Evolutionary conservation across 2,329 filamentous ascomycete species (phyloP).

Genomic region (Trichoderma citrinoviride): DNA sequence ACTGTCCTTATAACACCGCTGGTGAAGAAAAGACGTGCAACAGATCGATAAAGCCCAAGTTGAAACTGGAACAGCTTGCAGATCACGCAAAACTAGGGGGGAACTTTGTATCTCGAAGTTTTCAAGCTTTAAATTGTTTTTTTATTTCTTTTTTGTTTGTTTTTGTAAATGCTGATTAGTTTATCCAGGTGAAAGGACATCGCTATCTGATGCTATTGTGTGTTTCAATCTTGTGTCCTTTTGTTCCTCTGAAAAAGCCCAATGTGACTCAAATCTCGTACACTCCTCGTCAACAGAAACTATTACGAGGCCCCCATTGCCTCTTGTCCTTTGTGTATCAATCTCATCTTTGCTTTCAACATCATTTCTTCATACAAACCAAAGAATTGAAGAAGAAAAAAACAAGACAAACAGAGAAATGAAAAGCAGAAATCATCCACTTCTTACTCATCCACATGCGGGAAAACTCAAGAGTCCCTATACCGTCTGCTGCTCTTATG

Average conservation of each 20-base stretch:
- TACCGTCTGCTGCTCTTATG: constrained; percentile 5
- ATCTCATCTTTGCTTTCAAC: too few relatives aligned
- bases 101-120: neutral
- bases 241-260: neutral
- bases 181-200: constrained; percentile 1
- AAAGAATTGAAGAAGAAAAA: neutral
- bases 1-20: too few relatives aligned
- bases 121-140: neutral
- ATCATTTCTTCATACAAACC: too few relatives aligned
- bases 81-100: neutral
- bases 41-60: too few relatives aligned
- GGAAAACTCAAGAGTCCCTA: neutral
- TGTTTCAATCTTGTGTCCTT: neutral
- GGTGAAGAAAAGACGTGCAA: too few relatives aligned
- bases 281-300: neutral
- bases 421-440: too few relatives aligned
- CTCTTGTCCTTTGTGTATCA: too few relatives aligned
- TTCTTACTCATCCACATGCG: too few relatives aligned
- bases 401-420: neutral
- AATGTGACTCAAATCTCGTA: neutral
- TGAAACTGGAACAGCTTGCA: too few relatives aligned
- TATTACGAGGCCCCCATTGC: too few relatives aligned
- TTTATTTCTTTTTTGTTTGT: neutral
- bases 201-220: constrained; percentile 7
- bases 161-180: neutral